Evolutionary conservation across 441 rosid genomes (phyloP).

Genomic region (Pelargonium fulgidum): DNA sequence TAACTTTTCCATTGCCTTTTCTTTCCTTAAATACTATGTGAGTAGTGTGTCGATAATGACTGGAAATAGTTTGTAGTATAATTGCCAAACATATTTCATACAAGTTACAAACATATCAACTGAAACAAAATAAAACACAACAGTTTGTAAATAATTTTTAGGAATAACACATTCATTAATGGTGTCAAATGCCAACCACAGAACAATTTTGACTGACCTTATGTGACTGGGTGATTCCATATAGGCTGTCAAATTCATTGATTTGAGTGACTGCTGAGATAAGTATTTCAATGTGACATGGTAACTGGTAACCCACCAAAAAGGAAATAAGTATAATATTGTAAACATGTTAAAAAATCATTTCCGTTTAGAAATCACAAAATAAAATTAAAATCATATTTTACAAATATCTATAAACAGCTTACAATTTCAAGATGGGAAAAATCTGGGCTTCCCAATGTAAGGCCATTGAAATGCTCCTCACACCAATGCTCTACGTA

Average conservation of each 20-base stretch:
- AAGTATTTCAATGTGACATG: conserved; percentile 75
- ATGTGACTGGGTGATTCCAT: conserved; percentile 87
- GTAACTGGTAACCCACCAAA: conserved; percentile 45
- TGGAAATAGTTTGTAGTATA: background rate
- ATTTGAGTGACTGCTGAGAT: conserved; percentile 82
- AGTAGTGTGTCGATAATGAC: background rate
- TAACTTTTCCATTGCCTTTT: background rate
- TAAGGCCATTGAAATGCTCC: conserved; percentile 66
- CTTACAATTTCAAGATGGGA: conserved; percentile 77
- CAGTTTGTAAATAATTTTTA: background rate
- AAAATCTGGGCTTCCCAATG: conserved; percentile 87
- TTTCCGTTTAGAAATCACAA: background rate
- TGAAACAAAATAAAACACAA: background rate
- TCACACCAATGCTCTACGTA: conserved; percentile 98
- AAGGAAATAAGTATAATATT: conserved; percentile 19
- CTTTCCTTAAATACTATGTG: background rate
- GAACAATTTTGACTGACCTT: conserved; percentile 43
- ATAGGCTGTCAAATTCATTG: conserved; percentile 93
- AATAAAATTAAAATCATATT: background rate
- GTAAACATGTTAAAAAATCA: conserved; percentile 6
- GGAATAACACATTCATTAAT: background rate
- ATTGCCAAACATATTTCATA: background rate
- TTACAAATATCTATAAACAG: conserved; percentile 9
- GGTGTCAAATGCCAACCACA: background rate
- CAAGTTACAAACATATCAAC: background rate